These are phyloP conservation scores for Sporothrix schenckii DNA, from an alignment of 2,329 filamentous ascomycete genomes.

Conservation along the genomic window DNA sequence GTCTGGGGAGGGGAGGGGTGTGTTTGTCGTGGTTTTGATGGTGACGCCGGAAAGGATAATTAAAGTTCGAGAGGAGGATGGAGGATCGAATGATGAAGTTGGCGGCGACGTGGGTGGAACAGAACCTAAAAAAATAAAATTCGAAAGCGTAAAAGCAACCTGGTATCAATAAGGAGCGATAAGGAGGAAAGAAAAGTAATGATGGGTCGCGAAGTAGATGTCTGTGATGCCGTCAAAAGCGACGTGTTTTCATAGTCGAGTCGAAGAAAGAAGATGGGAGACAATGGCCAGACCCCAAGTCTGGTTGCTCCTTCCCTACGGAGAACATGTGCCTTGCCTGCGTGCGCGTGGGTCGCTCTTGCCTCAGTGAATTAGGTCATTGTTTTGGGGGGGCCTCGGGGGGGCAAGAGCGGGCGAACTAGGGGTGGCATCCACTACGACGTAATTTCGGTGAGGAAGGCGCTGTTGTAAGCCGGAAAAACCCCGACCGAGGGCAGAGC, in stretches of 20 bases:
- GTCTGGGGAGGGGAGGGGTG: neutral
- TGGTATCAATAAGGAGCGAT: neutral
- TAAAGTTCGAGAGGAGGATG: neutral
- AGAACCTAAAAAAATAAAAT: neutral
- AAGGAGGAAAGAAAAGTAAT: neutral
- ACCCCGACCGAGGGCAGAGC: neutral
- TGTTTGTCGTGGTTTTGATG: neutral
- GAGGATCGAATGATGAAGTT: neutral
- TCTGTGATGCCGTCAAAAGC: neutral
- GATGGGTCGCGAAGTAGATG: neutral
- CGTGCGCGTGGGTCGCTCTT: conserved; percentile 15
- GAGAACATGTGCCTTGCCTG: neutral
- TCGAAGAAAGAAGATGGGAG: neutral
- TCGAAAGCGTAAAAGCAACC: neutral
- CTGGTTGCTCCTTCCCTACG: neutral
- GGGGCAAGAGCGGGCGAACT: neutral
- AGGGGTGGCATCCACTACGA: neutral
- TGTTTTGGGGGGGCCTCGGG: conserved; percentile 1
- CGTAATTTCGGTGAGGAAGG: neutral
- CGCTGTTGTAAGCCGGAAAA: conserved; percentile 18
- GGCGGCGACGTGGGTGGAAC: neutral
- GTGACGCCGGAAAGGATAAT: neutral
- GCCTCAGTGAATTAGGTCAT: neutral
- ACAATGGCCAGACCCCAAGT: neutral
- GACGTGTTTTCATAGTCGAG: neutral